Base-by-base conservation (phyloP, 345 rosid genomes). In the Citrus cavaleriei region DNA sequence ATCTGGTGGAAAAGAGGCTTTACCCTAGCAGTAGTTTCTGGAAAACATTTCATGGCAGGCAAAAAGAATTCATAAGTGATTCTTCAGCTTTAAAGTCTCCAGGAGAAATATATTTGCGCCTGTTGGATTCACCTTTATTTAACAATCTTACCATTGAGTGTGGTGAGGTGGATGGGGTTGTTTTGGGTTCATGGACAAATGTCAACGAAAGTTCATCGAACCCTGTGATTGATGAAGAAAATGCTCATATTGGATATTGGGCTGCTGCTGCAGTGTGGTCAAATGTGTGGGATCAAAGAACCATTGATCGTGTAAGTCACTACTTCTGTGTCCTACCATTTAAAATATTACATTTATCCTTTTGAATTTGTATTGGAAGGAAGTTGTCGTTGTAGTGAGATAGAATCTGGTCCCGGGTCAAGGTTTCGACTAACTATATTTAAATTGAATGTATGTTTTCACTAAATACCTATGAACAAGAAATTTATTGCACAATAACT, bases 81-180 rank as follows among this genome's bases (percentile, higher is more conserved):
- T 46, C 68, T 24, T 77, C 78, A 72, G 80, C 87, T 80, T 83
- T 76, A 79, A 86, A 84, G 77, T 84, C 86, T 37, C 63, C 85
- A 67, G 85, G 78, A 70, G 85, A 79, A 83, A 82, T 88, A 69
- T 83, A 81, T 86, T 87, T 88, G 84, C 84, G 81, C 35, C 76
- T 91, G 14, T 79, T 85, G 81, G 85, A 86, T 81, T 85, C 90
- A 19, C 83, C 79, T 81, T 70, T 82, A 73, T 84, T 73, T 77
- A 77, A 73, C 79, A 75, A 88, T 82, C 76, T 87, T 69, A 75
- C 62, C 69, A 87, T 95, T 55, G 88, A 91, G 82, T 94, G 99
- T 80, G 99, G 98, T 83, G 99, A 96, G 87, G 82, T 96, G 85
- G 97, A 91, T 84, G 99, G 99, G 74, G 96, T 92, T 85, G 92